These are phyloP conservation scores for Nakataea oryzae DNA, from an alignment of 2,329 filamentous ascomycete species.

Conservation along the genomic window DNA sequence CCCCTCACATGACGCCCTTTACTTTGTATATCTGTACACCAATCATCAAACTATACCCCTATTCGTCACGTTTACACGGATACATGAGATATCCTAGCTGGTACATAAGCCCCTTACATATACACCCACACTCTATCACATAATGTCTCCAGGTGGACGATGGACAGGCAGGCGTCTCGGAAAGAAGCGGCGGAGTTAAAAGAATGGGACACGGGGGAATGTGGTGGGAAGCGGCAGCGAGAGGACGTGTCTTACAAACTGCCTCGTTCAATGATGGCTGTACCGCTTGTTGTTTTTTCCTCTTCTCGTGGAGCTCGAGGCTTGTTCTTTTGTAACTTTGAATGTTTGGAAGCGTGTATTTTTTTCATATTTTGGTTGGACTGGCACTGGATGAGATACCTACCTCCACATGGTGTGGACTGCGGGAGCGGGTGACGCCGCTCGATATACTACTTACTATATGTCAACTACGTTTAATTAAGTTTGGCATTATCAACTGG, in stretches of 20 bases:
- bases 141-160: not conserved
- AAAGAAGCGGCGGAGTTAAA: not conserved
- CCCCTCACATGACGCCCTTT: not conserved
- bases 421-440: no score
- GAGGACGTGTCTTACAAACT: not conserved
- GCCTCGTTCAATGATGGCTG: no score
- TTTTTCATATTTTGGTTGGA: no score
- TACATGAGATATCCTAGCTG: not conserved
- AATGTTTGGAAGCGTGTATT: no score
- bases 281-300: no score
- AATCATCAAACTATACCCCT: not conserved
- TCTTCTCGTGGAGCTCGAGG: no score
- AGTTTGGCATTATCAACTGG: no score
- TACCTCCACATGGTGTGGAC: no score
- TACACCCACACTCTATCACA: not conserved
- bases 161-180: not conserved
- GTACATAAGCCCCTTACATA: not conserved
- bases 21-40: not conserved
- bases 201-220: not conserved
- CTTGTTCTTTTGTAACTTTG: no score
- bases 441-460: no score
- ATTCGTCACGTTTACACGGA: not conserved
- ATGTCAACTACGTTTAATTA: no score
- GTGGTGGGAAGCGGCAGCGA: not conserved
- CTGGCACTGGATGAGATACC: no score